Percentiles rank a stretch among this genome's conserved stretches.
These are phyloP conservation scores for Trichoderma atroviride DNA, from an alignment of 2,329 filamentous ascomycete species.

Conservation along the genomic window DNA sequence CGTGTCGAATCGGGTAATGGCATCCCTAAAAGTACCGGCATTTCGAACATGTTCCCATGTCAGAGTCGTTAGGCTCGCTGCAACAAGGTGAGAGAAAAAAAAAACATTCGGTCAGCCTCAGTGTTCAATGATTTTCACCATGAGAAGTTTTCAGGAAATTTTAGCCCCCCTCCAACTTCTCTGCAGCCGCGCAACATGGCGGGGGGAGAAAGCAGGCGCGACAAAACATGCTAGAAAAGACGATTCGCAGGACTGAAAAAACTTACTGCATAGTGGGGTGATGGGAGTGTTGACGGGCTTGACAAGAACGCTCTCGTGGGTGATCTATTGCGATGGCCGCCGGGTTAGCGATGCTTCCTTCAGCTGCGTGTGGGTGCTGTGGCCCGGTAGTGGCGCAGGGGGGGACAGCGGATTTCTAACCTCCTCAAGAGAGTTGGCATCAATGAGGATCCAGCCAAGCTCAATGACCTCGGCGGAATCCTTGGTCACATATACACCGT, in stretches of 20 bases:
- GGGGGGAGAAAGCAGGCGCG: constrained; percentile 8
- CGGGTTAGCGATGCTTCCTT: constrained; percentile 25
- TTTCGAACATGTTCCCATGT: constrained; percentile 99
- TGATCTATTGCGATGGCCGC: constrained; percentile 61
- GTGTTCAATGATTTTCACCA: constrained; percentile 20
- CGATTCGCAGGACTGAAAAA: constrained; percentile 18
- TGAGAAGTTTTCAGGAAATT: constrained; percentile 22
- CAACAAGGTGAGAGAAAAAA: constrained; percentile 34
- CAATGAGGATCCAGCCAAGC: constrained; percentile 95
- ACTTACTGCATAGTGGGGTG: constrained; percentile 97
- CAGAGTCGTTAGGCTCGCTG: constrained; percentile 93
- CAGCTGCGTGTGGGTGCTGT: constrained; percentile 20
- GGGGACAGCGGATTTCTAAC: constrained; percentile 54
- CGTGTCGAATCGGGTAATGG: constrained; percentile 89
- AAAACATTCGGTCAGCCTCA: constrained; percentile 30
- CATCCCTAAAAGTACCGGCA: constrained; percentile 95
- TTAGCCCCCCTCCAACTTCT: constrained; percentile 13
- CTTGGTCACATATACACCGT: constrained; percentile 98
- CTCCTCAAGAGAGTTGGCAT: constrained; percentile 90
- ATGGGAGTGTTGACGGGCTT: constrained; percentile 99
- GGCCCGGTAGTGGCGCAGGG: constrained; percentile 24
- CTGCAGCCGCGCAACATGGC: constrained; percentile 15
- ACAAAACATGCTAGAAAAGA: constrained; percentile 3
- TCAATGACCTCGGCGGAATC: constrained; percentile 99
- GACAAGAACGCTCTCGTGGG: constrained; percentile 93